These are phyloP conservation scores for Fusarium kyushuense DNA, from an alignment of 2,329 filamentous ascomycete genomes.

Conservation along the genomic window DNA sequence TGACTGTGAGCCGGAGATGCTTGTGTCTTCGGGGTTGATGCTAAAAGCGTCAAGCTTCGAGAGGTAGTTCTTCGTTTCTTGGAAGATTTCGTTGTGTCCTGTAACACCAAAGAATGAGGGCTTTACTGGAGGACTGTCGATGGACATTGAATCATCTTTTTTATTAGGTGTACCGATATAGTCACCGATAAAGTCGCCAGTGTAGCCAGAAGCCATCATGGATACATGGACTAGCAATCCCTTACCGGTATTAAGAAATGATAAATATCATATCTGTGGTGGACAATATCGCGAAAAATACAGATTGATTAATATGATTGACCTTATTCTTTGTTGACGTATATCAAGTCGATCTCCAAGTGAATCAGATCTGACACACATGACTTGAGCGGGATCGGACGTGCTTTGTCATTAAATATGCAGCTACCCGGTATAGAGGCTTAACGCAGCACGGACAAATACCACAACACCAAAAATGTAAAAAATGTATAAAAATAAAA, in stretches of 20 bases:
- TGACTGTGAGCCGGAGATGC: neutral
- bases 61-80: slow-evolving; percentile 14
- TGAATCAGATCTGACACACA: neutral
- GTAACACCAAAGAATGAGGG: slow-evolving; percentile 15
- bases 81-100: slow-evolving; percentile 4
- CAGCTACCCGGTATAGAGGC: neutral
- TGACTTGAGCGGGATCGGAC: neutral
- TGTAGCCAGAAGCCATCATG: neutral
- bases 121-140: neutral
- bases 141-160: neutral
- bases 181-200: neutral
- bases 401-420: neutral
- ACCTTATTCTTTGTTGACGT: neutral
- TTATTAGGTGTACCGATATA: neutral
- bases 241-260: accelerated
- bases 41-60: slow-evolving; percentile 1
- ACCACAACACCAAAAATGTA: no score
- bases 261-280: no score
- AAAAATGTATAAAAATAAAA: no score
- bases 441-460: neutral
- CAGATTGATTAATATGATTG: neutral
- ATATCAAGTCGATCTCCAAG: neutral
- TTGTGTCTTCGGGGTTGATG: neutral
- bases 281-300: accelerated
- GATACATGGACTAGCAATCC: neutral